phyloP scores from a whole-genome alignment of 202 grass and related monocot genomes.

The Tripidium arundinaceum region DNA sequence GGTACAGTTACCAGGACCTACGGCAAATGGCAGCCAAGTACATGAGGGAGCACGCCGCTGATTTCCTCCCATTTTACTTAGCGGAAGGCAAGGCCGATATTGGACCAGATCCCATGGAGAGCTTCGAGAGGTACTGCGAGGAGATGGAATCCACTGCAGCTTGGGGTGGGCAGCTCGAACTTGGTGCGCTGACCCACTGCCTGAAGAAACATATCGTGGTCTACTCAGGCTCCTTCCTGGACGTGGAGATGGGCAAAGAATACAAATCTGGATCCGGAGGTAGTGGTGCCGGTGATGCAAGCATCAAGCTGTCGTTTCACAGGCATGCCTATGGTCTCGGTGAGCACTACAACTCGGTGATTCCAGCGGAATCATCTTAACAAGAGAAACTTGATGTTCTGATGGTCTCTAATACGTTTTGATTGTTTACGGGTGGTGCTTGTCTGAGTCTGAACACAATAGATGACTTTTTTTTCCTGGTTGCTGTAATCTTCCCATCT shows the following conservation, averaged over 20 bases:
- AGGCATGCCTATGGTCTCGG: slow-evolving; percentile 94
- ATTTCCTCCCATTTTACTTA: slow-evolving; percentile 90
- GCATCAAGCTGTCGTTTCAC: slow-evolving; percentile 83
- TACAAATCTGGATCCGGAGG: slow-evolving; percentile 52
- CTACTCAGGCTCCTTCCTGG: slow-evolving; percentile 83
- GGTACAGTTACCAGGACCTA: slow-evolving; percentile 63
- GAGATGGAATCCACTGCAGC: slow-evolving; percentile 70
- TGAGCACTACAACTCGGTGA: slow-evolving; percentile 95
- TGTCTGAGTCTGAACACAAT: neutral
- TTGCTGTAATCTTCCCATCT: neutral
- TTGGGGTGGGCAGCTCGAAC: slow-evolving; percentile 94
- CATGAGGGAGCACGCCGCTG: slow-evolving; percentile 58
- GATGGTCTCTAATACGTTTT: slow-evolving; percentile 12
- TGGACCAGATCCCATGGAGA: slow-evolving; percentile 49
- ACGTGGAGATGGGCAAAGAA: slow-evolving; percentile 96
- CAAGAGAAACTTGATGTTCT: neutral
- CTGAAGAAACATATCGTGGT: slow-evolving; percentile 84
- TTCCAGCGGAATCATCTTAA: slow-evolving; percentile 36
- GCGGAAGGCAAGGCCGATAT: slow-evolving; percentile 73
- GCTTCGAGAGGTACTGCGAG: slow-evolving; percentile 70
- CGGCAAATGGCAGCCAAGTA: slow-evolving; percentile 76
- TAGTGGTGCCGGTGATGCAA: slow-evolving; percentile 9
- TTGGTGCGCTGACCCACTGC: slow-evolving; percentile 77
- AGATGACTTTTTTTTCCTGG: neutral
- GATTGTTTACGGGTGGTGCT: slow-evolving; percentile 3